Conservation (phyloP, 306 rosid genomes). For the Cajanus cajan region DNA sequence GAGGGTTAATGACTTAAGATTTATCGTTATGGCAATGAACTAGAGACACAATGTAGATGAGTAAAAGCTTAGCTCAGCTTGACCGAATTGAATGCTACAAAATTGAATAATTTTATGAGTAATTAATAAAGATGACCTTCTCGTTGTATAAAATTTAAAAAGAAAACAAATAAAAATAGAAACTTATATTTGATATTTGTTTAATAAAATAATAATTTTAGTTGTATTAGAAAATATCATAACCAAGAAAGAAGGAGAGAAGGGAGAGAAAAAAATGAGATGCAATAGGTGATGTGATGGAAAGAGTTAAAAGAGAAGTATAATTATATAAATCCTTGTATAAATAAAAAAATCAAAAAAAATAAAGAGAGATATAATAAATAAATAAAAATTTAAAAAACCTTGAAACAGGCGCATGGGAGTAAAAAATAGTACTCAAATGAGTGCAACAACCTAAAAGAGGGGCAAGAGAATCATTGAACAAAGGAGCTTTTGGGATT, state of each 20-base stretch:
- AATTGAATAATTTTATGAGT: no score
- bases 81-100: no score
- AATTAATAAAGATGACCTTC: background rate
- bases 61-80: no score
- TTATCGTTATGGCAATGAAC: no score
- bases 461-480: background rate
- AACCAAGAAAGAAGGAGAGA: background rate
- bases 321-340: background rate
- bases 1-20: no score
- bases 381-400: background rate
- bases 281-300: background rate
- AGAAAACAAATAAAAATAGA: background rate
- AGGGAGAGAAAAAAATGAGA: background rate
- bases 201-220: background rate
- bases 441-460: slow-evolving; percentile 31
- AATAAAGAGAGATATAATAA: no score
- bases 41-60: no score
- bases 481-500: background rate
- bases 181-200: background rate
- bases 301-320: background rate
- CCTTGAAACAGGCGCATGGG: background rate
- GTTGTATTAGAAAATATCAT: background rate
- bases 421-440: background rate
- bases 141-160: background rate
- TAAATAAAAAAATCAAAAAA: no score